phyloP scores from a whole-genome alignment of 2,329 filamentous ascomycete species.

The Cladophialophora chaetospira region DNA sequence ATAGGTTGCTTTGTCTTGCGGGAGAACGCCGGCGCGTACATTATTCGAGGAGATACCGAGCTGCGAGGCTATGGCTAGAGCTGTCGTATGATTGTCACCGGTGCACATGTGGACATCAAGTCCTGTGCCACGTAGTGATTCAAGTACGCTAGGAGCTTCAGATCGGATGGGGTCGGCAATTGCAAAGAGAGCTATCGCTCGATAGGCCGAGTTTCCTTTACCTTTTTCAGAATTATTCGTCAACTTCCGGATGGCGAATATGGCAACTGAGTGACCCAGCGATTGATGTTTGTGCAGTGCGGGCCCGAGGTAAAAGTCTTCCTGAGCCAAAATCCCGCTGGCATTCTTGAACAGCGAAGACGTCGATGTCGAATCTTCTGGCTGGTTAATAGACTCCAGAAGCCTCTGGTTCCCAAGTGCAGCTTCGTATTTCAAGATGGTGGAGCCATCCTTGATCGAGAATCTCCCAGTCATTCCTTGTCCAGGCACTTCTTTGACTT shows the following conservation, averaged over 20 bases:
- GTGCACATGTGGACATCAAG: conserved; percentile 89
- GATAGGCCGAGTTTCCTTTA: conserved; percentile 31
- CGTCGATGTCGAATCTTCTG: background rate
- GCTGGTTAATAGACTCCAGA: conserved; percentile 37
- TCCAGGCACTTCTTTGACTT: conserved; percentile 58
- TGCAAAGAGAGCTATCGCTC: conserved; percentile 67
- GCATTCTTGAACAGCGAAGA: background rate
- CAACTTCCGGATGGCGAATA: conserved; percentile 44
- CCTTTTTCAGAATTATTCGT: conserved; percentile 14
- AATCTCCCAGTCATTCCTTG: conserved; percentile 60
- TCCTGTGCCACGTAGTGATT: conserved; percentile 59
- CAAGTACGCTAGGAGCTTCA: conserved; percentile 68
- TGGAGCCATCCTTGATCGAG: conserved; percentile 35
- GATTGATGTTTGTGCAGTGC: conserved; percentile 27
- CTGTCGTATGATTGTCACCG: conserved; percentile 85
- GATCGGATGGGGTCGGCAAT: conserved; percentile 79
- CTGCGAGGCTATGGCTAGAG: conserved; percentile 71
- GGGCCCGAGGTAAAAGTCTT: conserved; percentile 21
- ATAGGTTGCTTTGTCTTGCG: conserved; percentile 68
- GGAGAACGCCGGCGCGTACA: conserved; percentile 84
- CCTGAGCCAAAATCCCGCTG: background rate
- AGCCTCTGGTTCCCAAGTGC: conserved; percentile 62
- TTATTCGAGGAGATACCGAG: conserved; percentile 73
- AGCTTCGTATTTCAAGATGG: conserved; percentile 44
- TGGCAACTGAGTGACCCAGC: conserved; percentile 47